Conservation (phyloP, 148 eudicot species). For the Gaultheria prostrata region DNA sequence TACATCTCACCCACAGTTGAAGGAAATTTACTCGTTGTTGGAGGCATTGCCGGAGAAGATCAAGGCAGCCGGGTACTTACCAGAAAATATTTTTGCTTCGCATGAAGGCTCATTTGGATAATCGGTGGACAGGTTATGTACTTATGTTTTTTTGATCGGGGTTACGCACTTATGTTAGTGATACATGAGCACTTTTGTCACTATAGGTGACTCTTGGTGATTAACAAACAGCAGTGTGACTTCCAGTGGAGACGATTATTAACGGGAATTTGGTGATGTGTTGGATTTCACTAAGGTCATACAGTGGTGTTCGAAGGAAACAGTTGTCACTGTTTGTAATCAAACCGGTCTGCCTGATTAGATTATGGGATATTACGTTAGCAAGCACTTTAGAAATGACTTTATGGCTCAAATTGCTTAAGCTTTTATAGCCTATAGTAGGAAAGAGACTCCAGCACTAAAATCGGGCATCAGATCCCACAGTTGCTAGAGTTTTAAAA, state of each 20-base stretch:
- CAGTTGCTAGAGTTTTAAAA: not conserved
- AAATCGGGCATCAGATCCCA: not conserved
- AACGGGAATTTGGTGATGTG: not conserved
- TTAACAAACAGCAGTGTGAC: not conserved
- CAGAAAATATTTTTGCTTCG: conserved; percentile 38
- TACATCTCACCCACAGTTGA: conserved; percentile 30
- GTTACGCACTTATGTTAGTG: not conserved
- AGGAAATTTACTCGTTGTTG: conserved; percentile 34
- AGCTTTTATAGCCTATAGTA: not conserved
- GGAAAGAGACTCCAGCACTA: not conserved
- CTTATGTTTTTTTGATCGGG: too few species aligned
- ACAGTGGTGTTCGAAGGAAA: not conserved
- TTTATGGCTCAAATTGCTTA: not conserved
- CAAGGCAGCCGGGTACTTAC: conserved; percentile 36
- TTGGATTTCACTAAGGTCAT: not conserved
- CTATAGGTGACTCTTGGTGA: not conserved
- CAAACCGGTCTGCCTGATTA: not conserved
- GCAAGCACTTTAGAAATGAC: not conserved
- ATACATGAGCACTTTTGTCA: not conserved
- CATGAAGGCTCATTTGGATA: conserved; percentile 6
- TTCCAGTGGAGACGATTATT: not conserved
- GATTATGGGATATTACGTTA: not conserved
- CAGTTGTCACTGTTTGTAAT: not conserved
- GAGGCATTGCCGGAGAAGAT: conserved; percentile 42
- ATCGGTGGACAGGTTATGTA: not conserved